Conservation (phyloP, 2,329 filamentous ascomycete genomes). For the Diaporthe sp. region DNA sequence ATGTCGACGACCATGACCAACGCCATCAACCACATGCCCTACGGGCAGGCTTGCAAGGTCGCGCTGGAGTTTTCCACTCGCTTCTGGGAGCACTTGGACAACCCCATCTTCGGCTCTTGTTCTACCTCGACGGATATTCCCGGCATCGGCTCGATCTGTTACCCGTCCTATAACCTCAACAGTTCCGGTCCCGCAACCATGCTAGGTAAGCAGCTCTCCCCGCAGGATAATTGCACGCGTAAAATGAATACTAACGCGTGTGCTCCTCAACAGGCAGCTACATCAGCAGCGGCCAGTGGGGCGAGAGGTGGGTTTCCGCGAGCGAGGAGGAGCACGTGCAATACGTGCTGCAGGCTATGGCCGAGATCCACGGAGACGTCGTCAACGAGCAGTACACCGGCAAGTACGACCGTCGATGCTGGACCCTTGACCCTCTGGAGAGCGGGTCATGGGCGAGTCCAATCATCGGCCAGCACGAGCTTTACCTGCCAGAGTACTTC, state of each 20-base stretch:
- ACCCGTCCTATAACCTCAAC: conserved; percentile 74
- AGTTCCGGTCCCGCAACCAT: conserved; percentile 67
- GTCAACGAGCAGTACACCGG: conserved; percentile 74
- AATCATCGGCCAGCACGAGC: conserved; percentile 72
- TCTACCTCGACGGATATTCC: conserved; percentile 68
- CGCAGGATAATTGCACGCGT: too few relatives aligned
- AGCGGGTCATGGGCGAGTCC: conserved; percentile 74
- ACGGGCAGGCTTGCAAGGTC: conserved; percentile 66
- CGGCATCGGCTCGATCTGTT: conserved; percentile 73
- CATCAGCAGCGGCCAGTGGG: conserved; percentile 62
- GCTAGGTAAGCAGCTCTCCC: conserved; percentile 56
- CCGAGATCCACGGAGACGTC: conserved; percentile 73
- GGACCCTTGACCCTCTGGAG: conserved; percentile 72
- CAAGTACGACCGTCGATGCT: conserved; percentile 74
- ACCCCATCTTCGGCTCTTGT: conserved; percentile 74
- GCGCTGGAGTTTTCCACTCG: conserved; percentile 77
- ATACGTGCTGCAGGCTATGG: conserved; percentile 74
- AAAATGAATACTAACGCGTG: neutral
- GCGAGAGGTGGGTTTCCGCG: conserved; percentile 56
- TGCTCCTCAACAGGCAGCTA: conserved; percentile 45
- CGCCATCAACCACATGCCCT: conserved; percentile 61
- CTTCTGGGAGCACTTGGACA: conserved; percentile 65
- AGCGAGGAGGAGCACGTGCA: conserved; percentile 72
- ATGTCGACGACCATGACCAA: conserved; percentile 55
- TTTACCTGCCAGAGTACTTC: conserved; percentile 81